These are phyloP conservation scores for Symbiotaphrina buchneri DNA, from an alignment of 495 filamentous ascomycete genomes.

Conservation along the genomic window DNA sequence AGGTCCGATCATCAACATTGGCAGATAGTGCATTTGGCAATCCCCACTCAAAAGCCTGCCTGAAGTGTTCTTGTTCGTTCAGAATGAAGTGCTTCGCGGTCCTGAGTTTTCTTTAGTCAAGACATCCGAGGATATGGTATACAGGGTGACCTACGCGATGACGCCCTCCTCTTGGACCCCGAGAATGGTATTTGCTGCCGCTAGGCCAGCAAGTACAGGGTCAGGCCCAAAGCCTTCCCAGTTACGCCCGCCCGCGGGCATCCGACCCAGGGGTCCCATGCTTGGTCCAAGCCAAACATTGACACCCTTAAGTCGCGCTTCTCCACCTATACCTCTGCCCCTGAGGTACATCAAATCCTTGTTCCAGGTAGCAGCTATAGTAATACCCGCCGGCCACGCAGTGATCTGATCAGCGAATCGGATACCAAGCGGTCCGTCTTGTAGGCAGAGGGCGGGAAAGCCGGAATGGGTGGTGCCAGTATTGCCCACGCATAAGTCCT, in stretches of 20 bases:
- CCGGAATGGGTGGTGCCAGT: constrained; percentile 41
- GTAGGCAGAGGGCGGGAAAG: constrained; percentile 72
- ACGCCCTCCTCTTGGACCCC: constrained; percentile 66
- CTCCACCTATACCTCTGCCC: constrained; percentile 41
- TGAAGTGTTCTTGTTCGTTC: constrained; percentile 81
- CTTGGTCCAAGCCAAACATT: constrained; percentile 57
- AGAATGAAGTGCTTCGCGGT: constrained; percentile 63
- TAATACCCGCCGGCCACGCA: constrained; percentile 67
- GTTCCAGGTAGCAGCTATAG: constrained; percentile 78
- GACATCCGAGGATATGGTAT: no score
- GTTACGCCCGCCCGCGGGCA: constrained; percentile 72
- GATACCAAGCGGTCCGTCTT: constrained; percentile 75
- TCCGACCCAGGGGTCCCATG: constrained; percentile 57
- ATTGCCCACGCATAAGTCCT: constrained; percentile 81
- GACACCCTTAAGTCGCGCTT: constrained; percentile 47
- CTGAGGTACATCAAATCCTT: constrained; percentile 51
- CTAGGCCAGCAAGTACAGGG: constrained; percentile 50
- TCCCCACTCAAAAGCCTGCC: constrained; percentile 52
- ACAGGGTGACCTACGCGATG: no score
- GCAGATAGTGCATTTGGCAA: constrained; percentile 51
- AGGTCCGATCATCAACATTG: constrained; percentile 61
- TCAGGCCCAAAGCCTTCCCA: constrained; percentile 79
- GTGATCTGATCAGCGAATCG: constrained; percentile 56
- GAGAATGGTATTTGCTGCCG: constrained; percentile 41
- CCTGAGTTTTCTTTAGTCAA: no score